phyloP scores from a whole-genome alignment of 257 asterid species.

The Primulina tabacum region DNA sequence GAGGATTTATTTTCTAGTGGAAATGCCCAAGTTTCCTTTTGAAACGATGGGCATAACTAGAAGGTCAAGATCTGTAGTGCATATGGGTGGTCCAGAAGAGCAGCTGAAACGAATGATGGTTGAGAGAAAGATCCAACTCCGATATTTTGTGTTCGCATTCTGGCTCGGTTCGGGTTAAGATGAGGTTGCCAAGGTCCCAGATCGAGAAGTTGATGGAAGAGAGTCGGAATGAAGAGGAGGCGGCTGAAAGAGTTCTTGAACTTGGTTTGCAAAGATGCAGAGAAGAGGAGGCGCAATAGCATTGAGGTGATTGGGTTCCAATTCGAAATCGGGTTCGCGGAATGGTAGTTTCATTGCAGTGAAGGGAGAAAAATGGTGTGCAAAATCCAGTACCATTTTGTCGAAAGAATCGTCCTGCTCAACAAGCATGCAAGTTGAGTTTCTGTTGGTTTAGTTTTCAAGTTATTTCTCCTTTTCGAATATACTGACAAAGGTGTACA shows the following conservation, averaged over 20 bases:
- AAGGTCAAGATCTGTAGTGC: constrained; percentile 38
- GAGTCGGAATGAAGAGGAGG: constrained; percentile 52
- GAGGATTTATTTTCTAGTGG: constrained; percentile 61
- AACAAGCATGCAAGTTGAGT: not conserved
- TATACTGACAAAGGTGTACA: not conserved
- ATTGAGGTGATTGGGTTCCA: not conserved
- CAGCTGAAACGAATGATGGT: constrained; percentile 54
- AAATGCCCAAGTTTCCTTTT: constrained; percentile 58
- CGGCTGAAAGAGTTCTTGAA: constrained; percentile 49
- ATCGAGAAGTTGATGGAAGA: constrained; percentile 44
- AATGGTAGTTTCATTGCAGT: no score
- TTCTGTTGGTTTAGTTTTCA: not conserved
- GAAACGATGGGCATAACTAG: constrained; percentile 22
- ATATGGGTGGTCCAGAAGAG: constrained; percentile 38
- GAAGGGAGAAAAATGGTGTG: no score
- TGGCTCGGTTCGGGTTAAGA: constrained; percentile 52
- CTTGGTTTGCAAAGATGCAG: constrained; percentile 43
- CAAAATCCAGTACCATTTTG: no score
- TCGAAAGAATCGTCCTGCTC: no score
- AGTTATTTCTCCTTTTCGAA: not conserved
- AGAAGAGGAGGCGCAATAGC: not conserved
- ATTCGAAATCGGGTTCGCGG: not conserved
- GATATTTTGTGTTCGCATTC: constrained; percentile 27
- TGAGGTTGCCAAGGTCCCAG: constrained; percentile 55
- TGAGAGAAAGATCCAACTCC: constrained; percentile 32